Evolutionary conservation across 192 early-diverging fungal genomes (phyloP).

Genomic region (Coemansia reversa): DNA sequence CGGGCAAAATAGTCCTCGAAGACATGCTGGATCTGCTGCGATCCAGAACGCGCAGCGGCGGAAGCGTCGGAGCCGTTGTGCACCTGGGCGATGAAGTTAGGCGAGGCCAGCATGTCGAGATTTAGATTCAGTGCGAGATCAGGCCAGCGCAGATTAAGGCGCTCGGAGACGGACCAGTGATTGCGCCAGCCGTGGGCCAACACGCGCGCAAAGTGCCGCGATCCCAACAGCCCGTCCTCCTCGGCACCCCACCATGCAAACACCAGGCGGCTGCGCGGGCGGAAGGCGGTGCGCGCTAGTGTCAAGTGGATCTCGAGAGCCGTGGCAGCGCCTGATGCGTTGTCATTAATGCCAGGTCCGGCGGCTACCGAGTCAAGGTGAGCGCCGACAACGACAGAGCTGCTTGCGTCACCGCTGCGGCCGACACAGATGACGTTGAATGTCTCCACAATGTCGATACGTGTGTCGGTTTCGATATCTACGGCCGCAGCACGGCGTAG

Average conservation of each 20-base stretch:
- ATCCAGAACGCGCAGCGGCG: constrained; percentile 44
- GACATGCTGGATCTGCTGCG: constrained; percentile 58
- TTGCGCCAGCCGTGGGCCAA: constrained; percentile 49
- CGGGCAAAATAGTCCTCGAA: constrained; percentile 60
- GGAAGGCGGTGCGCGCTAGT: constrained; percentile 45
- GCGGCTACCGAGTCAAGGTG: constrained; percentile 70
- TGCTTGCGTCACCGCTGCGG: constrained; percentile 44
- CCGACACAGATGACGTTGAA: constrained; percentile 65
- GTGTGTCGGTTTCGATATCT: constrained; percentile 54
- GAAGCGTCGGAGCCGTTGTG: constrained; percentile 67
- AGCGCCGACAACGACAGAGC: constrained; percentile 62
- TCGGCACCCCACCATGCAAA: constrained; percentile 78
- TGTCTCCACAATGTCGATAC: constrained; percentile 58
- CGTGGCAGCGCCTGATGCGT: constrained; percentile 62
- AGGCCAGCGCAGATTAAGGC: constrained; percentile 31
- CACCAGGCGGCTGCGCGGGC: constrained; percentile 59
- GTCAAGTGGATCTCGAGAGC: constrained; percentile 62
- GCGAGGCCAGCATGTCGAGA: constrained; percentile 74
- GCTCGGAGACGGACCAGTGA: constrained; percentile 38
- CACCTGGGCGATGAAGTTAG: constrained; percentile 66
- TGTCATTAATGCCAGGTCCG: constrained; percentile 72
- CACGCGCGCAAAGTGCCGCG: constrained; percentile 59
- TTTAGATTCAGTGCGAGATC: constrained; percentile 65
- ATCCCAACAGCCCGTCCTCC: constrained; percentile 67
- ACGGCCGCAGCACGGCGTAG: constrained; percentile 16